Evolutionary conservation across 495 filamentous ascomycete species (phyloP).

Genomic region (Penicillium lagena): DNA sequence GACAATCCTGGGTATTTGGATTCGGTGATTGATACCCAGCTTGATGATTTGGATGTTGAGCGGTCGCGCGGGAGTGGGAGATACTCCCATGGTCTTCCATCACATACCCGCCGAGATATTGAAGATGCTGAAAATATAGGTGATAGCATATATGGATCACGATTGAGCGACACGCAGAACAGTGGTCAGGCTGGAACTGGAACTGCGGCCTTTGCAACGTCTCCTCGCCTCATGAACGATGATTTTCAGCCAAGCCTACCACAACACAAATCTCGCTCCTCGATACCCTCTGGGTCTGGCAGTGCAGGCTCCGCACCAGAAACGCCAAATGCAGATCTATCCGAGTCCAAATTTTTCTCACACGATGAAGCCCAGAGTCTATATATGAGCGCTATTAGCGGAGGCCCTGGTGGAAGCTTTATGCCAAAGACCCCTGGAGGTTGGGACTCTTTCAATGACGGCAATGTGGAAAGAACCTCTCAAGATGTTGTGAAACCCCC

Average conservation of each 20-base stretch:
- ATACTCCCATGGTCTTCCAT: no score
- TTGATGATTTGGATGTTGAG: conserved; percentile 34
- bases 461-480: not conserved
- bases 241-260: conserved; percentile 1
- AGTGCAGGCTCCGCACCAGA: conserved; percentile 15
- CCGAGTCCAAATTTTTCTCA: conserved; percentile 74
- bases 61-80: not conserved
- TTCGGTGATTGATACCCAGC: conserved; percentile 41
- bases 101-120: not conserved
- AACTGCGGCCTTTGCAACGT: not conserved
- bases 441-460: conserved; percentile 43
- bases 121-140: not conserved
- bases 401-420: conserved; percentile 26
- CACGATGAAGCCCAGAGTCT: conserved; percentile 93
- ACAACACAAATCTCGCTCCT: conserved; percentile 3
- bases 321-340: conserved; percentile 43
- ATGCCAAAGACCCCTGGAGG: conserved; percentile 52
- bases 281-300: conserved; percentile 17
- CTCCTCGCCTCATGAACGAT: not conserved
- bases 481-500: not conserved
- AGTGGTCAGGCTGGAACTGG: conserved; percentile 1
- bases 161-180: not conserved
- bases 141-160: not conserved
- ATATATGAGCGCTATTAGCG: conserved; percentile 77
- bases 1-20: conserved; percentile 45